Evolutionary conservation across 2,329 filamentous ascomycete species (phyloP), one percentile per base, ranked within the genome.

Genomic region (Neonectria sp.): DNA sequence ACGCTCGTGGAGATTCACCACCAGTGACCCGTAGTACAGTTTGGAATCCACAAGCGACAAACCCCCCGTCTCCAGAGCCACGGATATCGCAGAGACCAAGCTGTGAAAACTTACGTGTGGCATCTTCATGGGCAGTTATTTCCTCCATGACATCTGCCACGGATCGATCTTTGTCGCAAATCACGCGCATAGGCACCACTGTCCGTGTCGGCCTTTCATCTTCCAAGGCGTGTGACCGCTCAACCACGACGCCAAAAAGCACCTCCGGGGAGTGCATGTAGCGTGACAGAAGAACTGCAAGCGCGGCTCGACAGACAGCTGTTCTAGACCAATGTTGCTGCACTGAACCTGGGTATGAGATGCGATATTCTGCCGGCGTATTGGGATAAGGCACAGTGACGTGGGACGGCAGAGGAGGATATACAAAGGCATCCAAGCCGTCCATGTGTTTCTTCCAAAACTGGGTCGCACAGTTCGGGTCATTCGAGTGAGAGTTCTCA

Each of bases 31-130:
- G 6, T 2, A 68, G 29, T 2, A 68, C 58, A 2, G 66, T 67
- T 31, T 68, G 66, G 7, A 68, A 68, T 21, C 48, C 66, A 13
- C 63, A 62, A 2, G 65, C 63, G 11, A 62, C 63, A 43, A 52
- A 33, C 15, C 63, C 63, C 24, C 63, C 35, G 0, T 63, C 63
- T 2, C 66, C 63, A 27, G 46, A 13, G 0, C 21, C 24, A 2
- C 17, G 12, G n/a, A 68, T 55, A 17, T 61, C 37, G n/a, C n/a
- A n/a, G 8, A 68, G 58, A n/a, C 63, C 66, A 3, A 15, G 11
- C 35, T 40, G 35, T 40, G 12, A 11, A 40, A 40, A 40, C 35
- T 40, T 15, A 15, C 35, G 12, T 13, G 17, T 15, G 35, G 35
- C 35, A 40, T 11, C 35, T 13, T 40, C 35, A 15, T 40, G 35